These are phyloP conservation scores for Crithidia acanthocephali DNA, from an alignment of 208 protist species.

Conservation along the genomic window DNA sequence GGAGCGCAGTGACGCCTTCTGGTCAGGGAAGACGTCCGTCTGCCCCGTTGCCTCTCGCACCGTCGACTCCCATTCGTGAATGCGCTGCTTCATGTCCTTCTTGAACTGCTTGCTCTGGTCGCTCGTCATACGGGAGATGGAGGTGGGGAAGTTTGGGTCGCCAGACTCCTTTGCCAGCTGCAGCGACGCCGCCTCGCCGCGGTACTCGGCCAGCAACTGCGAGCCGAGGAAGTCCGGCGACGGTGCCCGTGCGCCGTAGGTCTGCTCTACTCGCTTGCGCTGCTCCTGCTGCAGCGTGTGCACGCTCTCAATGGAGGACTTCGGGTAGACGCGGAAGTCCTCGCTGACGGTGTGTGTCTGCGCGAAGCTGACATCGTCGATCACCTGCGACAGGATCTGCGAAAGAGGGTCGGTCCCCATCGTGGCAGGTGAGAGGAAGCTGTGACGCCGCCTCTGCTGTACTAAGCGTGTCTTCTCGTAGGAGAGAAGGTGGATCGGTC, in stretches of 20 bases:
- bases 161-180: conserved; percentile 57
- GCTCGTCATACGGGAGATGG: conserved; percentile 56
- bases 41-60: conserved; percentile 71
- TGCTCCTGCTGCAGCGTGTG: conserved; percentile 78
- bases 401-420: conserved; percentile 31
- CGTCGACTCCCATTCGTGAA: conserved; percentile 88
- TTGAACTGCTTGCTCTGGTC: conserved; percentile 76
- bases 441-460: background rate
- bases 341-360: conserved; percentile 79
- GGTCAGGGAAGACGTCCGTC: conserved; percentile 59
- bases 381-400: conserved; percentile 38
- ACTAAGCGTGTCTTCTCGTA: no score
- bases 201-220: conserved; percentile 72
- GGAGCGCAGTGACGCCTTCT: conserved; percentile 73
- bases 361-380: conserved; percentile 74
- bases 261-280: conserved; percentile 70
- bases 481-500: no score
- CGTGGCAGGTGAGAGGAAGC: background rate
- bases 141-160: conserved; percentile 42
- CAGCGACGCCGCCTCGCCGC: conserved; percentile 71
- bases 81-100: conserved; percentile 88
- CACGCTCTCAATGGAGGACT: conserved; percentile 66
- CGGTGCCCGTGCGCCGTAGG: conserved; percentile 57
- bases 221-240: conserved; percentile 65
- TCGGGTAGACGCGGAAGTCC: conserved; percentile 77